Evolutionary conservation across 2,329 filamentous ascomycete species (phyloP).

Genomic region (Fusarium kyushuense): DNA sequence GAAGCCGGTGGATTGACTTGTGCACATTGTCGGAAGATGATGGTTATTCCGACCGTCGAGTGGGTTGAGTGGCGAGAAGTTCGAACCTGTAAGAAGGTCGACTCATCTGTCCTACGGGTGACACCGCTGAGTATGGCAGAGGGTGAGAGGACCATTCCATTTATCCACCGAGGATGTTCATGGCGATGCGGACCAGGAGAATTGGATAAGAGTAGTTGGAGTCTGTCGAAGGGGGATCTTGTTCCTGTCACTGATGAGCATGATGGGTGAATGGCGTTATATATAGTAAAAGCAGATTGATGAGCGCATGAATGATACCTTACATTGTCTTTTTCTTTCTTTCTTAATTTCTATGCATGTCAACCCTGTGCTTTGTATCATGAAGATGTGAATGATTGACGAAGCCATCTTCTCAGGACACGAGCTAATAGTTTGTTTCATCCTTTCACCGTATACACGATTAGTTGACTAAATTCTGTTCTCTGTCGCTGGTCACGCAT

Average conservation of each 20-base stretch:
- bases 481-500: not conserved
- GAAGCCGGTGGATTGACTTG: conserved; percentile 64
- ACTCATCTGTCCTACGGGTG: conserved; percentile 26
- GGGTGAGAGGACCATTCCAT: conserved; percentile 59
- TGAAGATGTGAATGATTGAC: not conserved
- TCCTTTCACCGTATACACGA: not conserved
- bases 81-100: conserved; percentile 32
- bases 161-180: conserved; percentile 63
- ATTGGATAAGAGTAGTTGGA: conserved; percentile 34
- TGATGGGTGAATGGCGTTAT: conserved; percentile 24
- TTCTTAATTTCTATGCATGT: not conserved
- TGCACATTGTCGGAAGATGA: conserved; percentile 62
- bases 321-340: not conserved
- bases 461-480: not conserved
- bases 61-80: conserved; percentile 74
- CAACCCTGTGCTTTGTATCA: not conserved
- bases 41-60: conserved; percentile 64
- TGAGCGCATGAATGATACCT: conserved; percentile 27
- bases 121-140: conserved; percentile 48
- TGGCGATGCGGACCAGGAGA: conserved; percentile 59
- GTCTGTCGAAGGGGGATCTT: conserved; percentile 35
- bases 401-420: not conserved
- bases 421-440: not conserved
- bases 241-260: conserved; percentile 26
- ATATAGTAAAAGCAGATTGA: conserved; percentile 30